Evolutionary conservation across 1,139 yeast species (phyloP).

Genomic region (Yarrowia galli): DNA sequence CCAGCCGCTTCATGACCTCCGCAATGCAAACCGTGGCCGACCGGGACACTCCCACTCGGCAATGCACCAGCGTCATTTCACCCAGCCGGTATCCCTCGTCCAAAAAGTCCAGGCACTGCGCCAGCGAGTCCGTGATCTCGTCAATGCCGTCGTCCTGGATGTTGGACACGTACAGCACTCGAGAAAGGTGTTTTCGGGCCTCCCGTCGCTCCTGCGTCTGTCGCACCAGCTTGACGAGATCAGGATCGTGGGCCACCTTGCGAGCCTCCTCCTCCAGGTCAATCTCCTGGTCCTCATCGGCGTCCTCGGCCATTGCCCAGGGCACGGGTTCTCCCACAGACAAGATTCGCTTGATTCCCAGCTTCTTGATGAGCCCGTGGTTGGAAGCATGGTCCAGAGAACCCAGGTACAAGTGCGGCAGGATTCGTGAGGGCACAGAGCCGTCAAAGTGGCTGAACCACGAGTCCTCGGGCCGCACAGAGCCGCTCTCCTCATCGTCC

Average conservation of each 20-base stretch:
- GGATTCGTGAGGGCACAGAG: slow-evolving; percentile 72
- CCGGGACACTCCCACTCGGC: slow-evolving; percentile 90
- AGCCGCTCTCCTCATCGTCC: slow-evolving; percentile 2
- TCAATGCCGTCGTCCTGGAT: slow-evolving; percentile 63
- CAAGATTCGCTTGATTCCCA: slow-evolving; percentile 78
- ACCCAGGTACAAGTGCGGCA: slow-evolving; percentile 87
- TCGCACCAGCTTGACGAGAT: slow-evolving; percentile 34
- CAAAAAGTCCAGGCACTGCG: slow-evolving; percentile 55
- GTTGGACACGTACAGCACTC: slow-evolving; percentile 54
- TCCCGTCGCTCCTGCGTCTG: slow-evolving; percentile 21
- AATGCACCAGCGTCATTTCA: slow-evolving; percentile 75
- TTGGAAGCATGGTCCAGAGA: slow-evolving; percentile 83
- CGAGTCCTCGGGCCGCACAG: slow-evolving; percentile 38
- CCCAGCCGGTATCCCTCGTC: slow-evolving; percentile 52
- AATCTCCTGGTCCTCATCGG: slow-evolving; percentile 38
- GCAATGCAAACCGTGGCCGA: slow-evolving; percentile 93
- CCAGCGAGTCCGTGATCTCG: slow-evolving; percentile 53
- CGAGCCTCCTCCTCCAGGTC: slow-evolving; percentile 32
- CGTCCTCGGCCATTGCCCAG: slow-evolving; percentile 55
- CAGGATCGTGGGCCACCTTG: slow-evolving; percentile 41
- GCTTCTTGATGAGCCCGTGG: slow-evolving; percentile 63
- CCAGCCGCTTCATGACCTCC: slow-evolving; percentile 77
- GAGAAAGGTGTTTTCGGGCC: slow-evolving; percentile 44
- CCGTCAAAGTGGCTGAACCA: slow-evolving; percentile 57
- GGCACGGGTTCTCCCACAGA: slow-evolving; percentile 87